Evolutionary conservation across 345 rosid species (phyloP).

Genomic region (Euphorbia pulcherrima): DNA sequence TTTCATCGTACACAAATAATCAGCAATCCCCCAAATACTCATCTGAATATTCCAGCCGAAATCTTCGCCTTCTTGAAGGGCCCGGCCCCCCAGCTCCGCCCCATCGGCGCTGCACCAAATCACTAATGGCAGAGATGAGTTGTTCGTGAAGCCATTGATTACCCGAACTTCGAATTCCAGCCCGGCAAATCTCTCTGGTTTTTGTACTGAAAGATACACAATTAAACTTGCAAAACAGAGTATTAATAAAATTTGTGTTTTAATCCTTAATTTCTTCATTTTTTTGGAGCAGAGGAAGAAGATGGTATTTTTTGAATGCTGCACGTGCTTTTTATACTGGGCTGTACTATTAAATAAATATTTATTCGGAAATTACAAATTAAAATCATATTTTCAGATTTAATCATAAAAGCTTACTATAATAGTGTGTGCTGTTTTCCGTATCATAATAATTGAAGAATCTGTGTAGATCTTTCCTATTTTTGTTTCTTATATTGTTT

Average conservation of each 20-base stretch:
- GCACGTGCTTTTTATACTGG: too few relatives aligned
- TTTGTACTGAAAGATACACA: constrained; percentile 25
- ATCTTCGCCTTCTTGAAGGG: constrained; percentile 89
- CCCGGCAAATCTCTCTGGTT: constrained; percentile 35
- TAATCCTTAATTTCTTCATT: constrained; percentile 31
- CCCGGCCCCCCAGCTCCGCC: constrained; percentile 78
- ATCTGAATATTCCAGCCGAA: constrained; percentile 62
- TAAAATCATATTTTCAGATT: too few relatives aligned
- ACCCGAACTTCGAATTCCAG: constrained; percentile 68
- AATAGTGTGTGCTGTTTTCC: too few relatives aligned
- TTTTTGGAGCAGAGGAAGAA: background rate
- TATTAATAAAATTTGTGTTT: constrained; percentile 23
- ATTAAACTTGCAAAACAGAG: constrained; percentile 21
- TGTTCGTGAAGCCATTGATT: constrained; percentile 73
- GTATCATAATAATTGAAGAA: too few relatives aligned
- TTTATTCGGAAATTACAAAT: too few relatives aligned
- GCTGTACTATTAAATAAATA: too few relatives aligned
- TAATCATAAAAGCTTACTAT: too few relatives aligned
- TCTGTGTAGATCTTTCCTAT: too few relatives aligned
- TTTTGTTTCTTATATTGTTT: too few relatives aligned
- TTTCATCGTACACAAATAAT: constrained; percentile 66
- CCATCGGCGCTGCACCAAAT: constrained; percentile 73
- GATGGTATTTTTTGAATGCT: too few relatives aligned
- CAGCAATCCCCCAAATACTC: constrained; percentile 38
- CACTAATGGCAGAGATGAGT: constrained; percentile 78